Percentiles rank a stretch among this genome's conserved stretches.
These are phyloP conservation scores for Suhomyces choctaworum DNA, from an alignment of 1,139 yeast genomes.

Conservation along the genomic window DNA sequence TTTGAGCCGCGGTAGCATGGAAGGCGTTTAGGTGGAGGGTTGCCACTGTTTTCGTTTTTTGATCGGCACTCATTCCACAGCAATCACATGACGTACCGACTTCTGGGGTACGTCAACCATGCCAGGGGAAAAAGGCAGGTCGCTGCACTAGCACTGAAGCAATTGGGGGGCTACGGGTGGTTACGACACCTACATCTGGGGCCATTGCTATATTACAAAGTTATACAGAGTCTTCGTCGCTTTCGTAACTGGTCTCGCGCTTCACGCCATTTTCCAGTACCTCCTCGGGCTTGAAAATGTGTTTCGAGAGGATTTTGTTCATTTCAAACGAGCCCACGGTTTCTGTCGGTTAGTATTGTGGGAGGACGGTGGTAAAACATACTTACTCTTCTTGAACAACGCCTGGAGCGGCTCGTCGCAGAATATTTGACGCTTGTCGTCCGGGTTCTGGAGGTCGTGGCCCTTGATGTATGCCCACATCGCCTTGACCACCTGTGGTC, in stretches of 20 bases:
- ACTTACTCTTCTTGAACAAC: conserved; percentile 54
- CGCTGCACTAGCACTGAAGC: no score
- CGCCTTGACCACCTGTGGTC: conserved; percentile 72
- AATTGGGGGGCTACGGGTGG: no score
- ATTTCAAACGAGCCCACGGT: conserved; percentile 64
- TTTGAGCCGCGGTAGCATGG: conserved; percentile 10
- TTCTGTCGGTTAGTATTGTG: conserved; percentile 33
- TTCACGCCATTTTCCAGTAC: conserved; percentile 6
- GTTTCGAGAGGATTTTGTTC: conserved; percentile 61
- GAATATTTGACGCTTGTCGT: conserved; percentile 61
- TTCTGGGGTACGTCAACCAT: not conserved
- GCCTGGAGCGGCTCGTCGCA: conserved; percentile 66
- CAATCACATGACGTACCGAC: conserved; percentile 4
- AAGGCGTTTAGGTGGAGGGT: not conserved
- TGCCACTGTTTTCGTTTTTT: not conserved
- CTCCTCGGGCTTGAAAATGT: conserved; percentile 50
- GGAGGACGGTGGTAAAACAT: no score
- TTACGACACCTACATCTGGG: not conserved
- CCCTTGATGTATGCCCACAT: conserved; percentile 75
- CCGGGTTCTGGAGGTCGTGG: conserved; percentile 65
- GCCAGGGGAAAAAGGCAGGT: not conserved
- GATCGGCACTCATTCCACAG: not conserved
- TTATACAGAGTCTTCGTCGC: conserved; percentile 13
- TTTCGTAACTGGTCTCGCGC: conserved; percentile 7
- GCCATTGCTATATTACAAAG: conserved; percentile 10